A percentile compares a stretch with the other conserved stretches of the same genome.
Evolutionary conservation across 306 rosid species (phyloP).

Genomic region (Fragaria vesca): DNA sequence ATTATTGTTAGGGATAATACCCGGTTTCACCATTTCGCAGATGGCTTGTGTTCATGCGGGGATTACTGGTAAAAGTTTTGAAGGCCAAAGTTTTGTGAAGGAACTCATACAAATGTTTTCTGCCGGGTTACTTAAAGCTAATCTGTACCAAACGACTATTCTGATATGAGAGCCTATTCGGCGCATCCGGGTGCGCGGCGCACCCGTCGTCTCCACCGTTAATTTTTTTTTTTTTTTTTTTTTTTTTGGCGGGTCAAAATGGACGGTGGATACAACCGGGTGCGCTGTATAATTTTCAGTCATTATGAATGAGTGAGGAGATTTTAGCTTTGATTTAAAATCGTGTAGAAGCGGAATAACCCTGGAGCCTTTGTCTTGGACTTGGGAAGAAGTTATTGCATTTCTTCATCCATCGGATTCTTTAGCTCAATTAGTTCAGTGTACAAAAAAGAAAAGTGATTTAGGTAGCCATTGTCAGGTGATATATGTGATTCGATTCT

Average conservation of each 20-base stretch:
- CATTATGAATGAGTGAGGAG: not conserved
- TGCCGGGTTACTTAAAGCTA: not conserved
- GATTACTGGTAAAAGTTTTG: constrained; percentile 46
- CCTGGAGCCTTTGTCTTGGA: not conserved
- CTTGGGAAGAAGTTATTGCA: not conserved
- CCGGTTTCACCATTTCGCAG: constrained; percentile 55
- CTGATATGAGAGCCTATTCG: too few relatives aligned
- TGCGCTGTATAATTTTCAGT: too few relatives aligned
- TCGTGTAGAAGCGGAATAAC: not conserved
- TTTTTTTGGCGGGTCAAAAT: too few relatives aligned
- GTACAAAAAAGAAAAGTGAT: not conserved
- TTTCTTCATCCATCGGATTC: not conserved
- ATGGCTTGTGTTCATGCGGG: constrained; percentile 47
- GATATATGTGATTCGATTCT: not conserved
- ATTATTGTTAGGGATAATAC: constrained; percentile 49
- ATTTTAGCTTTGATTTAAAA: not conserved
- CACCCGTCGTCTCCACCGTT: too few relatives aligned
- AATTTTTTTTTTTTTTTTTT: too few relatives aligned
- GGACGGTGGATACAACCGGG: too few relatives aligned
- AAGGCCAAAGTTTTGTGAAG: not conserved
- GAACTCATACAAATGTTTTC: not conserved
- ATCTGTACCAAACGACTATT: too few relatives aligned
- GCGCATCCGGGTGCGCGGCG: too few relatives aligned
- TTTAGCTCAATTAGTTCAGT: not conserved
- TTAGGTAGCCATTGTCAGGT: not conserved